phyloP scores from a whole-genome alignment of 169 alveolate species.

The Eimeria sp. region DNA sequence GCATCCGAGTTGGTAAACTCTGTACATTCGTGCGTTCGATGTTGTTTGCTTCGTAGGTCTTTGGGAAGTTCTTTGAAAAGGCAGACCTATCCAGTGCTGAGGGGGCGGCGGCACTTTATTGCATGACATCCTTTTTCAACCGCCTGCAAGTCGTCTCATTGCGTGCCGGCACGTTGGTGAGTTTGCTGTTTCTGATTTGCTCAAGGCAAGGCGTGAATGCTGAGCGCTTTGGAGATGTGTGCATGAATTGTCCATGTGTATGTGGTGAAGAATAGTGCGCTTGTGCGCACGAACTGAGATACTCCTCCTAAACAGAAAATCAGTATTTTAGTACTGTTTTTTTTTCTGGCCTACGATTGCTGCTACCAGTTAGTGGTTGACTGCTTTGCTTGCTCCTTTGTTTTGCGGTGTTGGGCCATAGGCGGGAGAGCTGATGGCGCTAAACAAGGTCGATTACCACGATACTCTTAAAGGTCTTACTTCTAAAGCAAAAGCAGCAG shows the following conservation, averaged over 20 bases:
- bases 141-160: constrained; percentile 70
- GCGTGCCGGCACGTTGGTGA: constrained; percentile 77
- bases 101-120: constrained; percentile 60
- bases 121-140: constrained; percentile 80
- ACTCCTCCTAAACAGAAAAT: neutral
- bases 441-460: constrained; percentile 38
- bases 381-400: neutral
- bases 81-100: constrained; percentile 49
- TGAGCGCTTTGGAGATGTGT: neutral
- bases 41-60: neutral
- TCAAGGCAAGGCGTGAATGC: neutral
- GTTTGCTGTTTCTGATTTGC: neutral
- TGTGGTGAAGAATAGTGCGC: neutral
- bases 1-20: neutral
- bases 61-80: constrained; percentile 63
- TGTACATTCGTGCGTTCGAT: neutral
- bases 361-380: neutral
- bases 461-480: constrained; percentile 5
- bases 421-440: constrained; percentile 74
- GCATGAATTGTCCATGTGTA: neutral
- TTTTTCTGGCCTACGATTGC: neutral
- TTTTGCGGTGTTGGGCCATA: neutral
- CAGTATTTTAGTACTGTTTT: neutral
- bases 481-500: constrained; percentile 66
- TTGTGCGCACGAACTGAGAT: neutral